phyloP scores from a whole-genome alignment of 805 yeast species.

The Lachancea kluyveri region DNA sequence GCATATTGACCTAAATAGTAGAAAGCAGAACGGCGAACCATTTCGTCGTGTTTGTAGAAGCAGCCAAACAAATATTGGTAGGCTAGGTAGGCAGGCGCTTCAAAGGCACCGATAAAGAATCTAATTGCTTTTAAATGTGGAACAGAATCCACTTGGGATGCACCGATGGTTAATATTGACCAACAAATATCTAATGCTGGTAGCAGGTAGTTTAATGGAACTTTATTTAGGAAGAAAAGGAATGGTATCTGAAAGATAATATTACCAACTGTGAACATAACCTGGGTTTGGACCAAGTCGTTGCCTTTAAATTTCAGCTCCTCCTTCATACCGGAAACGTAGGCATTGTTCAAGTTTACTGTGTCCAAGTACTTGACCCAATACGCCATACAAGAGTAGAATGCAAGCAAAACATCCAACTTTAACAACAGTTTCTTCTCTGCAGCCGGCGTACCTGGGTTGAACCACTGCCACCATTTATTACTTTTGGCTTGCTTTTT shows the following conservation, averaged over 20 bases:
- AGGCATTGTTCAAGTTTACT: constrained; percentile 57
- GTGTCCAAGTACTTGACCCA: constrained; percentile 64
- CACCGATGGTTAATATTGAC: constrained; percentile 54
- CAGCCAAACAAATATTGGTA: constrained; percentile 53
- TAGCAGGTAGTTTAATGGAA: constrained; percentile 42
- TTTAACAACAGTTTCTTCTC: constrained; percentile 40
- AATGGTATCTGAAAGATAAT: constrained; percentile 59
- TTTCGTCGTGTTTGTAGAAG: constrained; percentile 51
- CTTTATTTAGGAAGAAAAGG: constrained; percentile 46
- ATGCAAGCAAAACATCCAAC: constrained; percentile 44
- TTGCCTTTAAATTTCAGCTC: constrained; percentile 52
- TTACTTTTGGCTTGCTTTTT: constrained; percentile 22
- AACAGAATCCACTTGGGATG: constrained; percentile 40
- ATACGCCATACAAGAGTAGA: constrained; percentile 52
- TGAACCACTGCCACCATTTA: constrained; percentile 53
- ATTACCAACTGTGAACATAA: constrained; percentile 52
- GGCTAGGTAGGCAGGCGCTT: constrained; percentile 56
- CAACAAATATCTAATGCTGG: constrained; percentile 52
- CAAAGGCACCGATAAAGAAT: constrained; percentile 59
- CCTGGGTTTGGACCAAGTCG: constrained; percentile 55
- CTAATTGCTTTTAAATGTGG: constrained; percentile 50
- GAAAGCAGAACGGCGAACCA: constrained; percentile 55
- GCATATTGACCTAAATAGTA: constrained; percentile 58
- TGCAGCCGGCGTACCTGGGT: constrained; percentile 40
- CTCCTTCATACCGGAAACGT: constrained; percentile 56